Conservation (phyloP, 805 yeast genomes). For the Monosporozyma siamensis region DNA sequence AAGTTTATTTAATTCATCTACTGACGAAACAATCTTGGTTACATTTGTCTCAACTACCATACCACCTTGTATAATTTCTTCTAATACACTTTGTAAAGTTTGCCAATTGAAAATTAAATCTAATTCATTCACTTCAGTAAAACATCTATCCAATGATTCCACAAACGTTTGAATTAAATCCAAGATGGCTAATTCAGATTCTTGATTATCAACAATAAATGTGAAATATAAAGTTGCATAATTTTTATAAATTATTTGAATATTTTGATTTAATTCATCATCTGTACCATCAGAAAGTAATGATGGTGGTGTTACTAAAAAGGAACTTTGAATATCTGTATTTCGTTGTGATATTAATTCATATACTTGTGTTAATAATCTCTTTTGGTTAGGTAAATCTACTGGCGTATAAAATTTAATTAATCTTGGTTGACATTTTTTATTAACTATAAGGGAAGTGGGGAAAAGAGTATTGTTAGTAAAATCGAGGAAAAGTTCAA, state of each 20-base stretch:
- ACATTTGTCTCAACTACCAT: conserved; percentile 94
- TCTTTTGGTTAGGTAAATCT: conserved; percentile 72
- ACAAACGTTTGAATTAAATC: conserved; percentile 96
- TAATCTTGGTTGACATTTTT: conserved; percentile 80
- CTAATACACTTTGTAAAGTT: conserved; percentile 80
- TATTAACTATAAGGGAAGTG: conserved; percentile 48
- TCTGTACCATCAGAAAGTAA: conserved; percentile 30
- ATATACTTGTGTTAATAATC: conserved; percentile 72
- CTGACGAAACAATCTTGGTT: conserved; percentile 65
- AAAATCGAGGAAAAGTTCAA: neutral
- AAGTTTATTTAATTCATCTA: conserved; percentile 43
- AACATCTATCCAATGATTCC: conserved; percentile 86
- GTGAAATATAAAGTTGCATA: conserved; percentile 96
- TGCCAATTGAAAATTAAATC: conserved; percentile 99
- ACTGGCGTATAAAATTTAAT: conserved; percentile 89
- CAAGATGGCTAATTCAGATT: conserved; percentile 84
- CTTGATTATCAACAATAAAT: conserved; percentile 91
- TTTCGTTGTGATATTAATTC: conserved; percentile 64
- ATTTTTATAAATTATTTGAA: conserved; percentile 85
- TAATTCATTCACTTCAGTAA: conserved; percentile 87
- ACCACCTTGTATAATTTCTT: conserved; percentile 93
- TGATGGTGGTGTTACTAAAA: conserved; percentile 80
- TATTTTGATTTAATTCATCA: conserved; percentile 47
- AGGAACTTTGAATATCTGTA: conserved; percentile 67
- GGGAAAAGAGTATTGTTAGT: neutral